Evolutionary conservation across 345 rosid genomes (phyloP), one percentile per base, ranked within the genome.

Genomic region (Syzygium aromaticum): DNA sequence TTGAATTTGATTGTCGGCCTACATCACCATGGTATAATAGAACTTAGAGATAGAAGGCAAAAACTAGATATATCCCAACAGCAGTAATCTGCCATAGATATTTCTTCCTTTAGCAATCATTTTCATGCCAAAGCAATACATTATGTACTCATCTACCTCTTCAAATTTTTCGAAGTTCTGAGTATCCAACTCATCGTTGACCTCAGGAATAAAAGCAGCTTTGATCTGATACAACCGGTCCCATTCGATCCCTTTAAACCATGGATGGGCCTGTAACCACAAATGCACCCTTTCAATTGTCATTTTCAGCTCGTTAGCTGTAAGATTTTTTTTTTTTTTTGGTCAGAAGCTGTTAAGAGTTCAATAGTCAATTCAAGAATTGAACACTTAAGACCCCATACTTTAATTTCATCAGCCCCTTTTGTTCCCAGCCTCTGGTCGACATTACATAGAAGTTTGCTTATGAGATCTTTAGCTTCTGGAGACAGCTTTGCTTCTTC

Each of bases 131-230:
- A 30, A 52, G 25, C 43, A 85, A 49, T 38, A 85, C 56, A 83
- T 40, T 27, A 89, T 16, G 82, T 86, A 87, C 46, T 86, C 61
- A 83, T 86, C 86, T 87, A 98, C 99, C 97, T 98, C 99, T 87
- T 98, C 99, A 90, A 98, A 98, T 88, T 98, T 98, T 90, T 96
- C 99, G 86, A 97, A 97, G 89, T 97, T 97, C 89, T 97, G 99
- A 15, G 99, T 97, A 88, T 97, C 99, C 91, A 97, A 88, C 88
- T 97, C 99, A 91, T 95, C 98, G 90, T 97, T 96, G 90, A 97
- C 99, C 94, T 95, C 93, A 11, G 99, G 99, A 87, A 95, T 94
- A 92, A 98, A 95, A 64, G 99, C 99, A 86, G 99, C 99, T 90
- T 95, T 96, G 93, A 93, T 94, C 88, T 92, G 96, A 94, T 98